Evolutionary conservation across 2,329 filamentous ascomycete genomes (phyloP), one percentile per base, ranked within the genome.

Genomic region (Colletotrichum salicis): DNA sequence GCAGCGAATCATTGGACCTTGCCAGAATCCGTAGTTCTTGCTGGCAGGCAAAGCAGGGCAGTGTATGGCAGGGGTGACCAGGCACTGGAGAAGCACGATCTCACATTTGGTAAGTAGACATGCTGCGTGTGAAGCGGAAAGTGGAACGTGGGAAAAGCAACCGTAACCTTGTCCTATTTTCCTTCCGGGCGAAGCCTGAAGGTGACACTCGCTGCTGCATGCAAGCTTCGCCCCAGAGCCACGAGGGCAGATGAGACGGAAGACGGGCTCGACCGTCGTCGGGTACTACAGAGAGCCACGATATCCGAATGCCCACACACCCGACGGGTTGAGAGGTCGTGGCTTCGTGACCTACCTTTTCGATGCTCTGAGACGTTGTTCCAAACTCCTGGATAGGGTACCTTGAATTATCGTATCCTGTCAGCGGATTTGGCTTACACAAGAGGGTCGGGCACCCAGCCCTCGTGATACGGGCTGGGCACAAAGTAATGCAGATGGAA

Each of bases 121-220:
- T 19, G 59, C 19, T 51, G 37, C 15, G 59, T n/a, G 22, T 29
- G n/a, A 52, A 24, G 29, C 29, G 7, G 7, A 33, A 33, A 31
- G 29, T 37, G 60, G 60, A 54, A 63, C 54, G 48, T 51, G 61
- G 61, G 33, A 56, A 33, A 41, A 64, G 61, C 61, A 56, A 55
- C 3, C 8, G 19, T 22, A 22, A 22, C 41, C 41, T 27, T 41
- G 51, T 33, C 61, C n/a, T 22, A 24, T 22, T 37, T 41, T 37
- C 22, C 48, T 31, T 29, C 51, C 48, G n/a, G 45, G 60, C 22
- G 15, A 29, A 35, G 31, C 15, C 2, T 10, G 19, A 22, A 62
- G 41, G 22, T n/a, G n/a, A 63, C 15, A 45, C 59, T 54, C 6
- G 13, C 37, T 41, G 15, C 37, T 41, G 51, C 61, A 41, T 33